Evolutionary conservation across 2,329 filamentous ascomycete genomes (phyloP).

Genomic region (Claviceps pazoutovae): DNA sequence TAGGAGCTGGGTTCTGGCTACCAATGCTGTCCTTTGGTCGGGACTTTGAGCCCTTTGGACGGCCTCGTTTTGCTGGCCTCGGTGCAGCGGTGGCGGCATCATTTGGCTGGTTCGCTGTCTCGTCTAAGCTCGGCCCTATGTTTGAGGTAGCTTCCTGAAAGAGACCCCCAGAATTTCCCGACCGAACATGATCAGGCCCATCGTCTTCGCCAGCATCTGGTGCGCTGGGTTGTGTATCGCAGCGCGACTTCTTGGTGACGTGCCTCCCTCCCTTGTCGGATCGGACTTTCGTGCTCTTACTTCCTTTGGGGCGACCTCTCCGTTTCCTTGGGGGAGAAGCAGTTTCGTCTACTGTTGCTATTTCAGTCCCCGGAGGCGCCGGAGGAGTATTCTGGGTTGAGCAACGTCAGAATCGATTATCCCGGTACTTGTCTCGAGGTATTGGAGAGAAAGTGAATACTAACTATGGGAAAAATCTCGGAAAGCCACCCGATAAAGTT

Average conservation of each 20-base stretch:
- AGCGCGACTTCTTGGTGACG: neutral
- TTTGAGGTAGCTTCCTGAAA: neutral
- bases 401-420: neutral
- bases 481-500: conserved; percentile 48
- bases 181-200: neutral
- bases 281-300: conserved; percentile 21
- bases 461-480: conserved; percentile 36
- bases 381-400: neutral
- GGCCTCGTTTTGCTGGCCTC: conserved; percentile 19
- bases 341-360: neutral
- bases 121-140: neutral
- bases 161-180: neutral
- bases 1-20: neutral
- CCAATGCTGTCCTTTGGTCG: conserved; percentile 18
- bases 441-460: neutral
- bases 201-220: neutral
- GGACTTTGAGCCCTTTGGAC: conserved; percentile 34
- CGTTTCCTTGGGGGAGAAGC: conserved; percentile 24
- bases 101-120: conserved; percentile 7
- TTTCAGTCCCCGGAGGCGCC: neutral
- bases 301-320: conserved; percentile 43
- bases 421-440: neutral
- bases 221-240: neutral
- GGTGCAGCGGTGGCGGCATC: conserved; percentile 8
- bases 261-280: conserved; percentile 7